Conservation (phyloP, 345 rosid genomes). For the Mercurialis annua region DNA sequence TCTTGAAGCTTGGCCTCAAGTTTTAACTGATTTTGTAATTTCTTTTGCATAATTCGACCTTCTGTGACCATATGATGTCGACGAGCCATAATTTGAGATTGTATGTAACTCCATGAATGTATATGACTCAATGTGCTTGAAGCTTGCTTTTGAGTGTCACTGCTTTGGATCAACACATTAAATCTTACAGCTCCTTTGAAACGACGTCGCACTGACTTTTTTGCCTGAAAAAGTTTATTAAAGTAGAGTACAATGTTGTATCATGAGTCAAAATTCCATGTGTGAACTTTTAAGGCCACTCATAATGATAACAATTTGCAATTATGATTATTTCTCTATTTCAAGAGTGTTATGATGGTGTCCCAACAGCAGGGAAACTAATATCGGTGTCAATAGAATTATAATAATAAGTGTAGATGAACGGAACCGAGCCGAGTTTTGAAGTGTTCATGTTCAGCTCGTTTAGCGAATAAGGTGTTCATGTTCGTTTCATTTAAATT, state of each 20-base stretch:
- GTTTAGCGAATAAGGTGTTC: no score
- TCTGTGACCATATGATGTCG: slow-evolving; percentile 69
- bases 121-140: slow-evolving; percentile 44
- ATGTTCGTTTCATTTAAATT: no score
- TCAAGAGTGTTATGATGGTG: no score
- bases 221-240: slow-evolving; percentile 45
- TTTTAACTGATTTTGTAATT: slow-evolving; percentile 63
- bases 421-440: no score
- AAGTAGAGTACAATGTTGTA: no score
- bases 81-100: slow-evolving; percentile 56
- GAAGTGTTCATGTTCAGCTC: no score
- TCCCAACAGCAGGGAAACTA: no score
- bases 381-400: no score
- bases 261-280: neutral
- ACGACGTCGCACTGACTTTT: slow-evolving; percentile 41
- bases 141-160: slow-evolving; percentile 52
- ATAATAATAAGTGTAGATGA: no score
- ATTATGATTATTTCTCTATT: no score
- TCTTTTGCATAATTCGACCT: slow-evolving; percentile 63
- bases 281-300: neutral
- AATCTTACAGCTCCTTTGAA: slow-evolving; percentile 53
- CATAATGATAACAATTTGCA: neutral
- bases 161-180: slow-evolving; percentile 50
- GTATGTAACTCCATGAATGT: slow-evolving; percentile 78
- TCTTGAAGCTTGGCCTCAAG: slow-evolving; percentile 69